Conservation (phyloP, 2,329 filamentous ascomycete genomes). For the Exophiala calicioides region DNA sequence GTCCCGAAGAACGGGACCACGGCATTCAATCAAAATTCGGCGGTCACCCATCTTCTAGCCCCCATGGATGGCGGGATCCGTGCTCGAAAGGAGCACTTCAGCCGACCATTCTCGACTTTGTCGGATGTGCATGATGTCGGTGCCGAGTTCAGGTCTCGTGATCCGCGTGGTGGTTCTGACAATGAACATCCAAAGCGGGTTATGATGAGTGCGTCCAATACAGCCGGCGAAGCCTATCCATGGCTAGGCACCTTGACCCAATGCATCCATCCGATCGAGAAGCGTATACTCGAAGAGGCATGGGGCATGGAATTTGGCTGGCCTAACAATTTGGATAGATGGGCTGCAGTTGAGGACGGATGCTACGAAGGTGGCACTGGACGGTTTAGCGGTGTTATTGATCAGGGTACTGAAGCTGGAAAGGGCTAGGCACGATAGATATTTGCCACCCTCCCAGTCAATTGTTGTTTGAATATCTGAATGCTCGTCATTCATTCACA, state of each 20-base stretch:
- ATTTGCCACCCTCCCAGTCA: no score
- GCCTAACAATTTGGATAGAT: conserved; percentile 26
- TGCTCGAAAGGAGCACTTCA: conserved; percentile 15
- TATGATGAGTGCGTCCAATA: conserved; percentile 17
- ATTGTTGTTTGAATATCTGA: no score
- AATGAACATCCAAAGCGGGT: background rate
- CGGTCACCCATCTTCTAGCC: conserved; percentile 3
- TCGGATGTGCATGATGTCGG: background rate
- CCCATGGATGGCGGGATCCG: conserved; percentile 23
- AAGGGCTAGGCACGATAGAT: no score
- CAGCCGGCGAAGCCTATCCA: conserved; percentile 12
- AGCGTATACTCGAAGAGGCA: conserved; percentile 31
- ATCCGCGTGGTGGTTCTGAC: background rate
- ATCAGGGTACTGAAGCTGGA: no score
- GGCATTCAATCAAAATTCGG: conserved; percentile 41
- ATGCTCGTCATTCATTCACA: no score
- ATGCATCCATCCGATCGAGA: conserved; percentile 32
- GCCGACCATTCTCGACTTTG: background rate
- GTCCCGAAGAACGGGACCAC: conserved; percentile 27
- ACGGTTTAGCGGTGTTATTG: conserved; percentile 33
- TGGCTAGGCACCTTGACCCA: conserved; percentile 34
- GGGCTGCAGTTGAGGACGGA: conserved; percentile 34
- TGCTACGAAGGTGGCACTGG: conserved; percentile 35
- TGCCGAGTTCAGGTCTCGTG: background rate
- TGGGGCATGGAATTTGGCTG: conserved; percentile 35